These are phyloP conservation scores for Teunomyces lycoperdinae DNA, from an alignment of 805 yeast species.

Conservation along the genomic window DNA sequence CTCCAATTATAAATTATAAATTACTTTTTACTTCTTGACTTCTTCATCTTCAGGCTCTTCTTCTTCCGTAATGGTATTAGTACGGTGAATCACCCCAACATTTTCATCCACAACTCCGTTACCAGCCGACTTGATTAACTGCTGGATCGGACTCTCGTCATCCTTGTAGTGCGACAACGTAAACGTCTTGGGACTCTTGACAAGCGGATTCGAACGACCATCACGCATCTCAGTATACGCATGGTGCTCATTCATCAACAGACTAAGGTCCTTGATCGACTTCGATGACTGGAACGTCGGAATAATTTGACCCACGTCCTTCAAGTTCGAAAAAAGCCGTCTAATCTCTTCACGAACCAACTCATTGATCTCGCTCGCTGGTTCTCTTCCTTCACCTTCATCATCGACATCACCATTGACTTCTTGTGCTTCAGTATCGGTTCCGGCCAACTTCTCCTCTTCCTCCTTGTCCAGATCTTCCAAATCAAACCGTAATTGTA, in stretches of 20 bases:
- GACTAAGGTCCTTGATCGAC: conserved; percentile 20
- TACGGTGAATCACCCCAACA: conserved; percentile 26
- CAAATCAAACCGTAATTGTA: conserved; percentile 43
- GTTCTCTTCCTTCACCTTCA: conserved; percentile 4
- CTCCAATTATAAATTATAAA: conserved; percentile 4
- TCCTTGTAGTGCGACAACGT: conserved; percentile 35
- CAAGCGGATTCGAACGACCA: conserved; percentile 17
- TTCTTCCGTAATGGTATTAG: conserved; percentile 39
- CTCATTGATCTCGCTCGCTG: conserved; percentile 30
- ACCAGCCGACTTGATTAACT: conserved; percentile 26
- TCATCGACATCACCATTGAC: neutral
- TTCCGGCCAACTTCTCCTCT: conserved; percentile 10
- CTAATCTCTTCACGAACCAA: conserved; percentile 33
- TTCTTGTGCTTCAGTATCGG: neutral
- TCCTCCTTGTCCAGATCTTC: conserved; percentile 28
- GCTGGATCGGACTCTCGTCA: conserved; percentile 35
- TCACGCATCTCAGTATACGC: neutral
- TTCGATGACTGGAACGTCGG: conserved; percentile 32
- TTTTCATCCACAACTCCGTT: conserved; percentile 3
- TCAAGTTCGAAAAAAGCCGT: conserved; percentile 28
- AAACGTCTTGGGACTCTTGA: conserved; percentile 42
- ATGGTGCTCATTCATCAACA: conserved; percentile 2
- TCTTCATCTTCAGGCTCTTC: conserved; percentile 31
- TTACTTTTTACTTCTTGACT: conserved; percentile 5
- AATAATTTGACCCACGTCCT: conserved; percentile 30